Evolutionary conservation across 257 asterid species (phyloP).

Genomic region (Nicotiana otophora): DNA sequence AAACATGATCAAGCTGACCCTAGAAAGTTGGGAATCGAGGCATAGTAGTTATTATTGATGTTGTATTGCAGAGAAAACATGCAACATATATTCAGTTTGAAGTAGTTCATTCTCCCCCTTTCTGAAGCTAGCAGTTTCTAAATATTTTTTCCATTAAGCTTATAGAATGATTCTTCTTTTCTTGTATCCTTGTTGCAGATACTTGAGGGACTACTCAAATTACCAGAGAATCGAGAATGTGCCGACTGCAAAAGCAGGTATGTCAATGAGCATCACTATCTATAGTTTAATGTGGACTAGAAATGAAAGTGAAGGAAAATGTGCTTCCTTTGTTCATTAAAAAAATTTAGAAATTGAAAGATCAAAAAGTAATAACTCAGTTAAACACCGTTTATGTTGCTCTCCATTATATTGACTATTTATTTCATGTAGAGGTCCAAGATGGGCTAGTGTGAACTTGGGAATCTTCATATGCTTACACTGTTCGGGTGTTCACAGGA

Average conservation of each 20-base stretch:
- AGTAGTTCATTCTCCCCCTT: background rate
- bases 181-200: conserved; percentile 14
- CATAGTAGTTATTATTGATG: background rate
- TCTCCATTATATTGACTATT: background rate
- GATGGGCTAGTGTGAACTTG: conserved; percentile 46
- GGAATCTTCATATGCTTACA: conserved; percentile 45
- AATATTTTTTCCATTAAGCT: background rate
- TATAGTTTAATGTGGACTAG: background rate
- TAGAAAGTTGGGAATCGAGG: background rate
- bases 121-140: background rate
- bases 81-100: background rate
- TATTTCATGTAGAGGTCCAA: conserved; percentile 29
- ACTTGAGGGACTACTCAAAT: conserved; percentile 33
- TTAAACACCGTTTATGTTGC: background rate
- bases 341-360: background rate
- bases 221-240: conserved; percentile 38
- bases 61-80: background rate
- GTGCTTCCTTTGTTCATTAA: background rate
- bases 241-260: conserved; percentile 44
- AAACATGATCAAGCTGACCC: background rate
- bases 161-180: background rate
- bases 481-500: conserved; percentile 40
- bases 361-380: background rate
- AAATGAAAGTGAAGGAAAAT: background rate
- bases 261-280: background rate